Conservation (phyloP, 352 stramenopile species). For the Phytophthora cryptogea region DNA sequence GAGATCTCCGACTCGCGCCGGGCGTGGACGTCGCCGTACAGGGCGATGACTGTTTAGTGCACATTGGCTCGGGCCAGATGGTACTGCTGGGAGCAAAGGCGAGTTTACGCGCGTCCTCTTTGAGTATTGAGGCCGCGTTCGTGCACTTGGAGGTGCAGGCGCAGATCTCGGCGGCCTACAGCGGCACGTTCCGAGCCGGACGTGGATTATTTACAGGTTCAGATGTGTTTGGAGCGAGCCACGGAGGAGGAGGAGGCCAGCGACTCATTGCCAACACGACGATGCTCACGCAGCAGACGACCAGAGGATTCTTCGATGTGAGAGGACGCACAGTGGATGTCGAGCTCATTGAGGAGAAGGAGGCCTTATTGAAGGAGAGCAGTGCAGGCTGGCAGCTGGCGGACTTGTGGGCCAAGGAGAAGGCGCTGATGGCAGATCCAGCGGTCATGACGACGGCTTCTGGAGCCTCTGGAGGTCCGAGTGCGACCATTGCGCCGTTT, state of each 20-base stretch:
- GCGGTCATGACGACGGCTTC: conserved; percentile 15
- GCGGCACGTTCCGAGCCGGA: conserved; percentile 28
- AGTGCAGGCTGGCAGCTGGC: conserved; percentile 60
- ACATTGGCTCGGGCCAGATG: conserved; percentile 60
- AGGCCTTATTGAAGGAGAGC: conserved; percentile 42
- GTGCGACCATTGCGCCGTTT: conserved; percentile 39
- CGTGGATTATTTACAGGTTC: conserved; percentile 45
- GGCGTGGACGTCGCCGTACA: conserved; percentile 43
- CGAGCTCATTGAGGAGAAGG: conserved; percentile 26
- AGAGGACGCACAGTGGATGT: conserved; percentile 30
- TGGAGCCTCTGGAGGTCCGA: conserved; percentile 20
- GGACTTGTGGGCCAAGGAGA: conserved; percentile 46
- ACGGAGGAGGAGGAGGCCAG: conserved; percentile 58
- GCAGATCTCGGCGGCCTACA: conserved; percentile 42
- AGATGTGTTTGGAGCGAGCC: conserved; percentile 51
- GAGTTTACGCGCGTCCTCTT: conserved; percentile 40
- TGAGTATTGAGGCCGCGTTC: conserved; percentile 65
- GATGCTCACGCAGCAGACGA: conserved; percentile 39
- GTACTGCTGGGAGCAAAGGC: conserved; percentile 45
- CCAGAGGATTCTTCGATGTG: conserved; percentile 59
- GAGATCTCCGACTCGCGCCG: conserved; percentile 49
- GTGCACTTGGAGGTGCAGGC: conserved; percentile 57
- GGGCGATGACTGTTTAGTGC: conserved; percentile 59
- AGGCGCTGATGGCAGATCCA: conserved; percentile 31
- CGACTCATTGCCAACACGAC: conserved; percentile 43